A percentile compares a stretch with the other conserved stretches of the same genome.
Conservation (phyloP, 2,329 filamentous ascomycete species). For the Zasmidium cellare region DNA sequence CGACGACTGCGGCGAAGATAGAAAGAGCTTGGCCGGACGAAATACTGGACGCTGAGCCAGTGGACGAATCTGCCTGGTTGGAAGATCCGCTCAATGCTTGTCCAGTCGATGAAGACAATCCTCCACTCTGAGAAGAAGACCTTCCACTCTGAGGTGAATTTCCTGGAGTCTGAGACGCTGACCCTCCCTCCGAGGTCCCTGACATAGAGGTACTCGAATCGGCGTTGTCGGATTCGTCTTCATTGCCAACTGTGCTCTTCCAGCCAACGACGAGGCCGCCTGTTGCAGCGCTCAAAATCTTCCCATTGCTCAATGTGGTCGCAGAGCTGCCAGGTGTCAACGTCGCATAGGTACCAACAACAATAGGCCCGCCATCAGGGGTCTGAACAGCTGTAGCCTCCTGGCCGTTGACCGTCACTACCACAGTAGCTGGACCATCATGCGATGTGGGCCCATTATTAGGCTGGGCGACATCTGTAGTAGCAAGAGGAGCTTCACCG, state of each 20-base stretch:
- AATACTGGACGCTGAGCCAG: not conserved
- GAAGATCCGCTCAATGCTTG: not conserved
- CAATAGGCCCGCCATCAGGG: conserved; percentile 12
- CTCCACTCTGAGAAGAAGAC: not conserved
- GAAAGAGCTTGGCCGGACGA: not conserved
- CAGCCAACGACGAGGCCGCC: conserved; percentile 3
- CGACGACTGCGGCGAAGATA: not conserved
- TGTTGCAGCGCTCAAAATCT: conserved; percentile 18
- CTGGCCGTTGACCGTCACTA: conserved; percentile 12
- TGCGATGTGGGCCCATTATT: not conserved
- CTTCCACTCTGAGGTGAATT: not conserved
- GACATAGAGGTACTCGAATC: too few species aligned
- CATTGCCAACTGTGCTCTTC: not conserved
- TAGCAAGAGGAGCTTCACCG: not conserved
- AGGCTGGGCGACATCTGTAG: not conserved
- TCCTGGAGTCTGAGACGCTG: too few species aligned
- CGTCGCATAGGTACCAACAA: conserved; percentile 12
- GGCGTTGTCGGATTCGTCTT: too few species aligned
- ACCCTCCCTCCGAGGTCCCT: too few species aligned
- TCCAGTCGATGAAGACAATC: not conserved
- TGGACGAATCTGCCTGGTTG: not conserved
- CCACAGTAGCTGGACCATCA: conserved; percentile 4
- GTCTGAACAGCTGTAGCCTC: conserved; percentile 15
- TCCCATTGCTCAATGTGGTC: conserved; percentile 12
- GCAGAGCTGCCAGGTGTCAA: conserved; percentile 19